Percentiles rank a stretch among this genome's conserved stretches.
Evolutionary conservation across 31 red algal genomes (phyloP).

Genomic region (Odonthalia washingtoniensis): DNA sequence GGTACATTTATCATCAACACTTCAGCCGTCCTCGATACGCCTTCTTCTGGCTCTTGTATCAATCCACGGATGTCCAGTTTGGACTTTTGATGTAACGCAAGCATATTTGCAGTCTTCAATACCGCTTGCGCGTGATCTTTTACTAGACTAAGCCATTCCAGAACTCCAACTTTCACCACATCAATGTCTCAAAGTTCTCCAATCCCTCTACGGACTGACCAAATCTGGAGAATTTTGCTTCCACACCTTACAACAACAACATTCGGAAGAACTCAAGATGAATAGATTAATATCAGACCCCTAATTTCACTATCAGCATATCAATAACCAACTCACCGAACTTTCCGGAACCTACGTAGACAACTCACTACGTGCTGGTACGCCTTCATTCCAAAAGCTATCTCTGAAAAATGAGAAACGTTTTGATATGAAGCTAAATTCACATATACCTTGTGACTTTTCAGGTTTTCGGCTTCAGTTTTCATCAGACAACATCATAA

Average conservation of each 20-base stretch:
- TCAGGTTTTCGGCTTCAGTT: constrained; percentile 4
- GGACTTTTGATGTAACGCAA: constrained; percentile 46
- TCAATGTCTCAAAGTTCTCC: constrained; percentile 36
- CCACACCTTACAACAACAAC: constrained; percentile 24
- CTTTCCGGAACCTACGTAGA: constrained; percentile 30
- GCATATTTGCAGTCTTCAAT: constrained; percentile 57
- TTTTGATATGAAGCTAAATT: background rate
- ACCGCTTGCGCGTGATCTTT: constrained; percentile 40
- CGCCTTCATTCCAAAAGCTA: constrained; percentile 22
- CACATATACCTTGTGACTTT: background rate
- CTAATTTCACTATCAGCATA: background rate
- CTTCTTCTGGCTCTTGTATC: constrained; percentile 35
- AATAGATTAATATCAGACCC: constrained; percentile 29
- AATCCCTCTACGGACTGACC: constrained; percentile 44
- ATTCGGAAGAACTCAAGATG: constrained; percentile 29
- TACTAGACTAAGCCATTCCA: constrained; percentile 32
- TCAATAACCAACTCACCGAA: constrained; percentile 8
- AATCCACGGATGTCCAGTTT: constrained; percentile 22
- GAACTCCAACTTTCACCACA: too few species aligned
- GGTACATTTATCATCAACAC: constrained; percentile 32
- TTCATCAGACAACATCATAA: background rate
- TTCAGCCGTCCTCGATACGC: constrained; percentile 39
- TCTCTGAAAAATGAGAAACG: background rate
- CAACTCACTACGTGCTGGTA: too few species aligned
- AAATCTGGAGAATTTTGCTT: constrained; percentile 48